These are phyloP conservation scores for Orbilia javanica DNA, from an alignment of 2,329 filamentous ascomycete genomes.

Conservation along the genomic window DNA sequence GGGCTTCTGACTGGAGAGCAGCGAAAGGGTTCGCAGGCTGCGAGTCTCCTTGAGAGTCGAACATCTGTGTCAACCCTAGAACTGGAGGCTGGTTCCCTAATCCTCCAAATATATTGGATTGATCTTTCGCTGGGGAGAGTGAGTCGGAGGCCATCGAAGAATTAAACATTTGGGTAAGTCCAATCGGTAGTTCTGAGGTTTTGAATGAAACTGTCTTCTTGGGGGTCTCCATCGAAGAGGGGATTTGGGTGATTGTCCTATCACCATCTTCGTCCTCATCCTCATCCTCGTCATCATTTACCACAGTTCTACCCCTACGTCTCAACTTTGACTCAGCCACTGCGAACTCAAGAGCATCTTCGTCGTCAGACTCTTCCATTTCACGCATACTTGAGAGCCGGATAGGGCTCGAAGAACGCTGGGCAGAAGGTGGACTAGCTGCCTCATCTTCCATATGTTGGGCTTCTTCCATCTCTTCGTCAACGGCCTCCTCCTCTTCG, in stretches of 20 bases:
- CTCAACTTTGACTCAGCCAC: conserved; percentile 8
- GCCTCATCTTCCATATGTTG: conserved; percentile 64
- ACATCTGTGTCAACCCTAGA: conserved; percentile 54
- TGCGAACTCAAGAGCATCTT: conserved; percentile 65
- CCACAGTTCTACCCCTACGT: conserved; percentile 29
- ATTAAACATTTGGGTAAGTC: conserved; percentile 52
- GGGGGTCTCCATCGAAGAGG: conserved; percentile 28
- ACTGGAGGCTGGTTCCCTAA: conserved; percentile 35
- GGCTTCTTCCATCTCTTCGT: conserved; percentile 65
- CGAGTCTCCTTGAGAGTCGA: conserved; percentile 62
- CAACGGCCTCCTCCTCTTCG: conserved; percentile 61
- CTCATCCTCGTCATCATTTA: conserved; percentile 43
- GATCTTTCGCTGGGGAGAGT: conserved; percentile 58
- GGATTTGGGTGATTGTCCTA: conserved; percentile 28
- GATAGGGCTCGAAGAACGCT: conserved; percentile 32
- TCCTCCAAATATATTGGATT: conserved; percentile 31
- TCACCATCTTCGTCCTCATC: conserved; percentile 35
- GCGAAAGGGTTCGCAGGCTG: conserved; percentile 23
- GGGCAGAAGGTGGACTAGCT: conserved; percentile 33
- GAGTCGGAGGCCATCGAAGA: conserved; percentile 62
- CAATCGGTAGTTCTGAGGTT: conserved; percentile 21
- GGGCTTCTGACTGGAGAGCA: conserved; percentile 26
- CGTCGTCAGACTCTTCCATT: conserved; percentile 65
- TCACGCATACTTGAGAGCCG: conserved; percentile 59
- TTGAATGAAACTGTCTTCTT: conserved; percentile 35